Conservation (phyloP, 73 alveolate species). For the Symbiodinium natans region DNA sequence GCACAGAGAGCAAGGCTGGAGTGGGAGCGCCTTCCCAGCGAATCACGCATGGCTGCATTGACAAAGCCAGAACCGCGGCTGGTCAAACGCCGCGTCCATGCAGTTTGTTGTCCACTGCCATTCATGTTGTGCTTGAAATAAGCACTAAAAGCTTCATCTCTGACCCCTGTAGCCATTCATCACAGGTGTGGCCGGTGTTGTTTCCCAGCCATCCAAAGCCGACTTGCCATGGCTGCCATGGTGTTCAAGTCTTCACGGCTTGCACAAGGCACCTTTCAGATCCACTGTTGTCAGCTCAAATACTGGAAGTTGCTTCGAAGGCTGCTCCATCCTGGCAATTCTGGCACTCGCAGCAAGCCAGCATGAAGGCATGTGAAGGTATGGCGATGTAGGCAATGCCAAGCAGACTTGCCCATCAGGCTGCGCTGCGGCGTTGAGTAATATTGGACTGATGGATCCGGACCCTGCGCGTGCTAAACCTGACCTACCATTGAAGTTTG, state of each 20-base stretch:
- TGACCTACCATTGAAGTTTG: too few relatives aligned
- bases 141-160: too few relatives aligned
- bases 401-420: too few relatives aligned
- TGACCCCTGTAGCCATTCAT: not conserved
- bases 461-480: too few relatives aligned
- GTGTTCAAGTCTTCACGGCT: not conserved
- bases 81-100: not conserved
- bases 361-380: too few relatives aligned
- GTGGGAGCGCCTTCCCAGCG: constrained; percentile 63
- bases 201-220: not conserved
- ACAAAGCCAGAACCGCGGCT: constrained; percentile 70
- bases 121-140: too few relatives aligned
- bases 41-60: constrained; percentile 53
- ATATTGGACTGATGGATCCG: too few relatives aligned
- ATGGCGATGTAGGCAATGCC: too few relatives aligned
- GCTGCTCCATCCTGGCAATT: not conserved
- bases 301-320: not conserved
- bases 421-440: too few relatives aligned
- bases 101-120: too few relatives aligned
- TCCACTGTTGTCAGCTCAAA: not conserved
- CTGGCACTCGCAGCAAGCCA: not conserved
- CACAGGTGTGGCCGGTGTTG: not conserved
- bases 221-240: not conserved
- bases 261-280: not conserved
- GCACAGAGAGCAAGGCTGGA: constrained; percentile 58